phyloP scores from a whole-genome alignment of 345 rosid species.

The Acer yangbiense region DNA sequence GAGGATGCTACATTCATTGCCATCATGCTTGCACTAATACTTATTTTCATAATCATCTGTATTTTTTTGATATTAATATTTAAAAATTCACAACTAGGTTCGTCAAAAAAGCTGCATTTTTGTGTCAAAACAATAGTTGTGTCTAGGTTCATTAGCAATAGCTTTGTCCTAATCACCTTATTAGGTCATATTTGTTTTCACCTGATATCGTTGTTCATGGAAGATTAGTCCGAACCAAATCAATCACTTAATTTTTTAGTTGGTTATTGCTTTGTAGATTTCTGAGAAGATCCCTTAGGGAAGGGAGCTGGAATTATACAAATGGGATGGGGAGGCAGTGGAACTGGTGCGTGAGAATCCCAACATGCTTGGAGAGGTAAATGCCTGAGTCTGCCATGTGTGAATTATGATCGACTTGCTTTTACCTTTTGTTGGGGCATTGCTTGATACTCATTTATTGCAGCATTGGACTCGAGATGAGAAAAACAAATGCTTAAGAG shows the following conservation, averaged over 20 bases:
- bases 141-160: neutral
- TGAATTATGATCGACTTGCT: constrained; percentile 2
- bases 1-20: neutral
- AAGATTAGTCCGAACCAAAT: neutral
- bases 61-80: too few species aligned
- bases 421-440: constrained; percentile 16
- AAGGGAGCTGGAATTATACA: constrained; percentile 65
- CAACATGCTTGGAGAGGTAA: constrained; percentile 81
- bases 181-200: neutral
- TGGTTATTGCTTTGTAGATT: constrained; percentile 47
- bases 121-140: neutral
- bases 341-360: constrained; percentile 73
- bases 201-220: neutral
- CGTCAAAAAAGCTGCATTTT: too few species aligned
- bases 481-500: constrained; percentile 67
- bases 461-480: constrained; percentile 86
- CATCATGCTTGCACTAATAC: neutral
- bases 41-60: neutral
- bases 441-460: constrained; percentile 25
- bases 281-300: constrained; percentile 69
- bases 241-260: neutral
- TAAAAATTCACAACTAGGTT: too few species aligned
- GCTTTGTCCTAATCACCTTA: neutral
- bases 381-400: constrained; percentile 15
- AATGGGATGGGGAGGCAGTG: constrained; percentile 63